Base-by-base conservation (phyloP, 352 stramenopile species). In the Albugo laibachii region DNA sequence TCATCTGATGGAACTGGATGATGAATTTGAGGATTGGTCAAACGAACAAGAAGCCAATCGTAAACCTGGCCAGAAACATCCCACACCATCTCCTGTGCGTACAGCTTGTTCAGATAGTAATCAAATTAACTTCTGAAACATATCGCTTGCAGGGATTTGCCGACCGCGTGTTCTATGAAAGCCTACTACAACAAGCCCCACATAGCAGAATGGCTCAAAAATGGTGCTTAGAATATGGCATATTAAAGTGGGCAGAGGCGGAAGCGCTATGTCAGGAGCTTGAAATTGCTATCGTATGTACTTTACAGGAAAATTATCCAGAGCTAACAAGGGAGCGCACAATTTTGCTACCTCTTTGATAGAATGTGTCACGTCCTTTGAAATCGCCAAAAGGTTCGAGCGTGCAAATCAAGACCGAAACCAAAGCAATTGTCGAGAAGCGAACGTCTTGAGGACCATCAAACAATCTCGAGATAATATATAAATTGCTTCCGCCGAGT, bases 131-230 rank as follows among this genome's bases (percentile, higher is more conserved):
- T n/a, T n/a, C n/a, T 41, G 36, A 16, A 16, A 16, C 36, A 41
- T 41, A 16, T 14, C 14, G 36, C 36, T 14, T 41, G 11, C 59
- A 91, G 67, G 80, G 78, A 46, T 87, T 82, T 56, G 78, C 78
- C 31, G 80, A 93, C 44, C 75, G 80, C 48, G 80, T 93, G 13
- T 93, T 93, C 58, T 93, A 93, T 55, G 80, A 93, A 63, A 92
- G 78, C 53, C 50, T 93, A 51, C 56, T 89, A 49, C 70, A 84
- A 45, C 80, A 93, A 61, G 71, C 75, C 13, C 78, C 80, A 0
- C 56, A 83, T 40, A 91, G 77, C 47, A 71, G 61, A 57, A 93
- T 93, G 76, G 80, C 74, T 13, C 65, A 76, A 54, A 93, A 93
- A 53, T 93, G 80, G 80, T 93, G 80, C 49, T 66, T 93, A 16